phyloP scores from a whole-genome alignment of 805 yeast species.

The Ogataea wickerhamii region DNA sequence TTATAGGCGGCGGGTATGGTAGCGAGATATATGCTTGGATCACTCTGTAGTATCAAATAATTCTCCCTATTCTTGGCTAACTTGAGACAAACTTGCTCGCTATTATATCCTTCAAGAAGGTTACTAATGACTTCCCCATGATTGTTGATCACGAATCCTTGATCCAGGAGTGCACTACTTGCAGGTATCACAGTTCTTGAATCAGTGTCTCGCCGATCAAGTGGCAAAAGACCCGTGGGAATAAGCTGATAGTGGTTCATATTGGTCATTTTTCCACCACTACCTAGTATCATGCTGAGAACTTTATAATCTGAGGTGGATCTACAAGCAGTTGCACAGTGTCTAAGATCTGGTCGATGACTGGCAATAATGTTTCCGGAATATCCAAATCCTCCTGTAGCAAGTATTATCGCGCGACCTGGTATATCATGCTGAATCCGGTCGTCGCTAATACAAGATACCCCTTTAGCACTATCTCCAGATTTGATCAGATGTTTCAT shows the following conservation, averaged over 20 bases:
- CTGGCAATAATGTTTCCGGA: conserved; percentile 43
- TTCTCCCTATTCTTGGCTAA: conserved; percentile 8
- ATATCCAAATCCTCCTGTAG: conserved; percentile 67
- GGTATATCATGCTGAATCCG: conserved; percentile 27
- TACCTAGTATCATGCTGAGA: conserved; percentile 46
- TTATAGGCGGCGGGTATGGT: background rate
- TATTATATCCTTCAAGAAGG: conserved; percentile 2
- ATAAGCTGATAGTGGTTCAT: conserved; percentile 60
- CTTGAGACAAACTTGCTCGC: conserved; percentile 9
- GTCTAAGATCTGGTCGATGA: conserved; percentile 52
- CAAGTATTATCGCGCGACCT: conserved; percentile 54
- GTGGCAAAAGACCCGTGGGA: conserved; percentile 59
- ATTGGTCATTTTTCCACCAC: conserved; percentile 50
- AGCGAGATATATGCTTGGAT: conserved; percentile 1
- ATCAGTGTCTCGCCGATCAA: conserved; percentile 15
- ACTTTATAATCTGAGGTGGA: conserved; percentile 50
- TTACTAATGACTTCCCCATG: conserved; percentile 10
- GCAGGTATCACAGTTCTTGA: conserved; percentile 3
- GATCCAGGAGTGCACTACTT: conserved; percentile 6
- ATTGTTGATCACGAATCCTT: conserved; percentile 9
- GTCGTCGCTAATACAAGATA: conserved; percentile 26
- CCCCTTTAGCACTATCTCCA: conserved; percentile 18
- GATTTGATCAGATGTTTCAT: conserved; percentile 37
- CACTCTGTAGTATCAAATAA: conserved; percentile 9
- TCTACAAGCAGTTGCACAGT: conserved; percentile 54